A percentile compares a stretch with the other conserved stretches of the same genome.
phyloP scores from a whole-genome alignment of 2,329 filamentous ascomycete genomes.

The Phoma herbarum region DNA sequence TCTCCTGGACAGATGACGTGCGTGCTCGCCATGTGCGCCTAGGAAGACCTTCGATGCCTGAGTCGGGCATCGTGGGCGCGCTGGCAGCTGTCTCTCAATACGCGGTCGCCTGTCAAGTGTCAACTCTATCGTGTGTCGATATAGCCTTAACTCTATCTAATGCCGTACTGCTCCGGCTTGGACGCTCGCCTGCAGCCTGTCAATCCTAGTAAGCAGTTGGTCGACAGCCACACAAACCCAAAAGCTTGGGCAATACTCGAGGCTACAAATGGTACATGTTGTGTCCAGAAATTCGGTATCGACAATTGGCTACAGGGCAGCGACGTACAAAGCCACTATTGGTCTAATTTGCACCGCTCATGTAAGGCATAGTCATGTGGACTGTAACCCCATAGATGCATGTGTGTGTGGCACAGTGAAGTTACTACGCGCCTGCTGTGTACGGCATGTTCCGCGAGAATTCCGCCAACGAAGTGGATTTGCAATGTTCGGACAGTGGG shows the following conservation, averaged over 20 bases:
- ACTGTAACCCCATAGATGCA: conserved; percentile 17
- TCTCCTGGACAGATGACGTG: conserved; percentile 42
- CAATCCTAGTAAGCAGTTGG: conserved; percentile 23
- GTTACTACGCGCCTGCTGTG: conserved; percentile 17
- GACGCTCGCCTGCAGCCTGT: conserved; percentile 28
- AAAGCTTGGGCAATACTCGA: conserved; percentile 23
- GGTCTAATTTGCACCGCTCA: conserved; percentile 25
- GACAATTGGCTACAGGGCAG: conserved; percentile 9
- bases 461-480: conserved; percentile 9
- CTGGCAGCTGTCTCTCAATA: conserved; percentile 27
- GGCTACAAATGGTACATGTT: conserved; percentile 7
- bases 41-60: conserved; percentile 23
- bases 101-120: conserved; percentile 35
- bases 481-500: conserved; percentile 12
- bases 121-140: conserved; percentile 32
- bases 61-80: conserved; percentile 15
- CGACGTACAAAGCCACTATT: conserved; percentile 29
- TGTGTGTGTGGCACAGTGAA: conserved; percentile 34
- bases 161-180: conserved; percentile 1
- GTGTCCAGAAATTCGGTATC: conserved; percentile 10
- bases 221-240: conserved; percentile 23
- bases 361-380: conserved; percentile 18
- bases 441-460: conserved; percentile 13
- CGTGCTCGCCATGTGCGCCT: conserved; percentile 34
- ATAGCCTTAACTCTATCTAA: conserved; percentile 27